Evolutionary conservation across 1,139 yeast genomes (phyloP).

Genomic region (Taphrina sp.): DNA sequence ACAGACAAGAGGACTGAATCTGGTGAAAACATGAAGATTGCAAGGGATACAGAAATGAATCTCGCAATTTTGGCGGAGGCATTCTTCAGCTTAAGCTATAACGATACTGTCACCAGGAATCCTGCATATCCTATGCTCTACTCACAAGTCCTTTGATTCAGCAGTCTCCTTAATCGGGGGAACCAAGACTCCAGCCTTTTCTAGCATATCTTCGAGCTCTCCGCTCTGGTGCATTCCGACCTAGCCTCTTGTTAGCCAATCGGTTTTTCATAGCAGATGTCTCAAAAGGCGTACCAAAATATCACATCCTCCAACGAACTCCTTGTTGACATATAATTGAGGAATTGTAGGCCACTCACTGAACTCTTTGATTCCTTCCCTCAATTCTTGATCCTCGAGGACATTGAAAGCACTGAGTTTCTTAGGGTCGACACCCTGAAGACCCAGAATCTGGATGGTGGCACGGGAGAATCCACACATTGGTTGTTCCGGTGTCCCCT

Average conservation of each 20-base stretch:
- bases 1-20: slow-evolving; percentile 27
- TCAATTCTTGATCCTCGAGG: slow-evolving; percentile 86
- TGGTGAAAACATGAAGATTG: too few relatives aligned
- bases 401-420: slow-evolving; percentile 98
- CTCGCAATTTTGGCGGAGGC: too few relatives aligned
- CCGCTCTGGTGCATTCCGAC: slow-evolving; percentile 51
- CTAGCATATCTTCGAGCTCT: slow-evolving; percentile 82
- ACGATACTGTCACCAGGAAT: too few relatives aligned
- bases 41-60: too few relatives aligned
- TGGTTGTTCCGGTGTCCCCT: slow-evolving; percentile 96
- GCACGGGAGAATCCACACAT: slow-evolving; percentile 98
- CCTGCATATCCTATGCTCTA: too few relatives aligned
- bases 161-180: slow-evolving; percentile 22
- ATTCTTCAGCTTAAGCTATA: too few relatives aligned
- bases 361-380: slow-evolving; percentile 90
- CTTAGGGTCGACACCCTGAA: slow-evolving; percentile 93
- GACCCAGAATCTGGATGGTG: slow-evolving; percentile 87
- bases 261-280: too few relatives aligned
- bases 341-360: slow-evolving; percentile 95
- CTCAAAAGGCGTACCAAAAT: slow-evolving; percentile 81
- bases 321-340: slow-evolving; percentile 57
- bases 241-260: too few relatives aligned
- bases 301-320: slow-evolving; percentile 97
- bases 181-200: slow-evolving; percentile 65
- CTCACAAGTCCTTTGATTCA: too few relatives aligned